Evolutionary conservation across 768 basidiomycete species (phyloP).

Genomic region (Agaricus bisporus): DNA sequence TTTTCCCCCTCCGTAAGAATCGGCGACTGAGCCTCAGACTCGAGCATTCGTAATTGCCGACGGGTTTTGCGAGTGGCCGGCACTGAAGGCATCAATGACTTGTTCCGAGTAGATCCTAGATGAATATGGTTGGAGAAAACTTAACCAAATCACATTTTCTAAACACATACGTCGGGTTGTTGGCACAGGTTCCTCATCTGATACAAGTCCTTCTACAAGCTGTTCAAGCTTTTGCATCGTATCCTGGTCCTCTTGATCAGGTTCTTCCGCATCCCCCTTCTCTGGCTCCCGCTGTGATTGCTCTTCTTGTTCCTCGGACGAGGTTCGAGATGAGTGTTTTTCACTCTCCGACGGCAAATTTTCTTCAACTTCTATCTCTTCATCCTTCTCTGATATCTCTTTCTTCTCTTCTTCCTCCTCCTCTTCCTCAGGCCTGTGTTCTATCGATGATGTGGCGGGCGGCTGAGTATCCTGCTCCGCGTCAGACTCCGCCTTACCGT

Average conservation of each 20-base stretch:
- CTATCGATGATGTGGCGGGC: not conserved
- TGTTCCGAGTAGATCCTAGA: slow-evolving; percentile 35
- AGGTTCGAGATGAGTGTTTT: not conserved
- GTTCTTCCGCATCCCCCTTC: slow-evolving; percentile 4
- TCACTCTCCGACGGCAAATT: not conserved
- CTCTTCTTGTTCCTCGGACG: slow-evolving; percentile 12
- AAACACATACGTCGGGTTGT: slow-evolving; percentile 26
- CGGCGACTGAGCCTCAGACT: slow-evolving; percentile 18
- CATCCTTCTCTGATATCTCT: slow-evolving; percentile 12
- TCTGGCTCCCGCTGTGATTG: not conserved
- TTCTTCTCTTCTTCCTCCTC: slow-evolving; percentile 16
- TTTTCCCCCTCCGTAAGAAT: slow-evolving; percentile 18
- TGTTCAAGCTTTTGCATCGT: not conserved
- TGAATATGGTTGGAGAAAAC: not conserved
- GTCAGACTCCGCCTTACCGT: slow-evolving; percentile 1
- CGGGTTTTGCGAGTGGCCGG: slow-evolving; percentile 23
- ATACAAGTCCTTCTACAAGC: slow-evolving; percentile 13
- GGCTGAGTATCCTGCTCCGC: not conserved
- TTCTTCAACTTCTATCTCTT: slow-evolving; percentile 7
- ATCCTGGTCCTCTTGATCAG: slow-evolving; percentile 8
- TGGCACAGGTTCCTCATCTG: slow-evolving; percentile 28
- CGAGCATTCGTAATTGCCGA: slow-evolving; percentile 24
- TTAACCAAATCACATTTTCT: not conserved
- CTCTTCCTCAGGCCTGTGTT: slow-evolving; percentile 16
- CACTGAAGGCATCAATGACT: slow-evolving; percentile 27